Conservation (phyloP, 805 yeast species). For the Babjeviella inositovora region DNA sequence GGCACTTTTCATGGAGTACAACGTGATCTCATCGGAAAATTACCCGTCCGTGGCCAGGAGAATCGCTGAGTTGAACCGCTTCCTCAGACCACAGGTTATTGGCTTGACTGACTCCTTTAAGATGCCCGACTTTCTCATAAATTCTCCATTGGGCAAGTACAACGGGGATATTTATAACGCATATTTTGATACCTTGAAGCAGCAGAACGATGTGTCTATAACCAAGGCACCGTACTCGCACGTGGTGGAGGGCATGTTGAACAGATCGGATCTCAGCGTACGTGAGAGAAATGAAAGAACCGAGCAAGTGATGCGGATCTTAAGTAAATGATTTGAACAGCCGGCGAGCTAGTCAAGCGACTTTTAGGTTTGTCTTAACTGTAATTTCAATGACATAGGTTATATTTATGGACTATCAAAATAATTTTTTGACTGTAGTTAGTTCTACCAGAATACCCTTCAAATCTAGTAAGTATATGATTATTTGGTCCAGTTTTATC, state of each 20-base stretch:
- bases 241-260: background rate
- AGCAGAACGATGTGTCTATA: conserved; percentile 26
- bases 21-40: conserved; percentile 14
- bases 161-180: conserved; percentile 76
- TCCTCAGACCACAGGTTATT: conserved; percentile 47
- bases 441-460: too few relatives aligned
- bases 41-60: too few relatives aligned
- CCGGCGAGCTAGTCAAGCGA: too few relatives aligned
- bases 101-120: conserved; percentile 76
- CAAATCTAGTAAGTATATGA: too few relatives aligned
- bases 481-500: too few relatives aligned
- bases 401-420: too few relatives aligned
- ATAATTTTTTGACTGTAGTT: too few relatives aligned
- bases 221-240: conserved; percentile 17
- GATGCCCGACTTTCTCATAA: conserved; percentile 64
- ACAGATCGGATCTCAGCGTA: background rate
- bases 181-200: conserved; percentile 43
- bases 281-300: background rate
- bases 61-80: too few relatives aligned
- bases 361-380: too few relatives aligned
- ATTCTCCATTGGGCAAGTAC: conserved; percentile 68
- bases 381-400: too few relatives aligned
- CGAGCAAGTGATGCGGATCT: too few relatives aligned
- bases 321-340: too few relatives aligned
- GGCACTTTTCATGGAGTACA: conserved; percentile 16